Evolutionary conservation across 2,329 filamentous ascomycete genomes (phyloP).

Genomic region (Neonectria coccinea): DNA sequence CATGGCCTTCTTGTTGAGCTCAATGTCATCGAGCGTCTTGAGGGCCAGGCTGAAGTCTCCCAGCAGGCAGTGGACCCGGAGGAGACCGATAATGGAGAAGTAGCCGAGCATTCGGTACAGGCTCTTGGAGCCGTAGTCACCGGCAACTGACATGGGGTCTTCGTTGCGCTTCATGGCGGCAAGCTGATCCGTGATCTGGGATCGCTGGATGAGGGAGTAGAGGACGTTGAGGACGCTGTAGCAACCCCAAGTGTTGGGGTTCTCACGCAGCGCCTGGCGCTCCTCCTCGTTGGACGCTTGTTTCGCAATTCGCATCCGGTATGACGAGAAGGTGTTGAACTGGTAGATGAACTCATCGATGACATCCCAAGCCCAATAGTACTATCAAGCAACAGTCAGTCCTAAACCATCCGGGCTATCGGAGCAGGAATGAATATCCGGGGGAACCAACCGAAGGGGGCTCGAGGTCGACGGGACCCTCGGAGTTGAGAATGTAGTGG

Average conservation of each 20-base stretch:
- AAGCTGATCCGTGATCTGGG: constrained; percentile 97
- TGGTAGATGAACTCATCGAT: constrained; percentile 99
- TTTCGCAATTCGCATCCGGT: constrained; percentile 90
- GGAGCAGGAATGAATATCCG: constrained; percentile 16
- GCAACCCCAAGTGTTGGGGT: constrained; percentile 99
- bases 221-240: constrained; percentile 99
- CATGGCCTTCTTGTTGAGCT: constrained; percentile 99
- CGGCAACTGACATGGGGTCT: constrained; percentile 87
- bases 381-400: constrained; percentile 64
- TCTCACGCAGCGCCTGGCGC: constrained; percentile 89
- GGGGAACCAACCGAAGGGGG: constrained; percentile 84
- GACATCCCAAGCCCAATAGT: constrained; percentile 99
- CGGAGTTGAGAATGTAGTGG: constrained; percentile 99
- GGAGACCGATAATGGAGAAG: constrained; percentile 97
- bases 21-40: constrained; percentile 99
- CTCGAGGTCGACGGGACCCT: constrained; percentile 97
- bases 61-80: constrained; percentile 94
- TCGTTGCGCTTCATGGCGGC: constrained; percentile 94
- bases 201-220: constrained; percentile 98
- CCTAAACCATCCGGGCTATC: constrained; percentile 27
- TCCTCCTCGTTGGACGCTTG: constrained; percentile 90
- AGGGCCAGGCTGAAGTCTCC: constrained; percentile 98
- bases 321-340: constrained; percentile 99
- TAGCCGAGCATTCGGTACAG: constrained; percentile 99
- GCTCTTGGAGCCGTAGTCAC: constrained; percentile 93